Conservation (phyloP, 108 stramenopile genomes). For the Cyclotella choctawhatcheeana region DNA sequence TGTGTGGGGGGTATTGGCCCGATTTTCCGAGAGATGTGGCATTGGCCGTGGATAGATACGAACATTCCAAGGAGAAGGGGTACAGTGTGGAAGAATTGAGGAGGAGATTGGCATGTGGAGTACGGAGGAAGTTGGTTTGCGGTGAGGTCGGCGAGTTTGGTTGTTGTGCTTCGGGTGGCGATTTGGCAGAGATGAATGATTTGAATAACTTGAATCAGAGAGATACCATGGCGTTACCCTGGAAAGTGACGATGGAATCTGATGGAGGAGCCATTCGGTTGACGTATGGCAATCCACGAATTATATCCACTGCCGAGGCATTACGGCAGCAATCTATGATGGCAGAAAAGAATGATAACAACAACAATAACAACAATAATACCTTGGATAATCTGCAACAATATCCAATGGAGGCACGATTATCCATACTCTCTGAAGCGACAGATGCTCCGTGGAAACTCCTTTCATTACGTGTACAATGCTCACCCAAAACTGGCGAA, state of each 20-base stretch:
- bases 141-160: conserved; percentile 75
- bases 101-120: conserved; percentile 75
- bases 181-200: background rate
- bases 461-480: conserved; percentile 70
- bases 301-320: conserved; percentile 40
- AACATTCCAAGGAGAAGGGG: conserved; percentile 56
- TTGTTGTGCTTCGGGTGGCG: background rate
- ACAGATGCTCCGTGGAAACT: conserved; percentile 73
- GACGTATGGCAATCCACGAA: conserved; percentile 70
- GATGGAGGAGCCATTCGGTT: conserved; percentile 62
- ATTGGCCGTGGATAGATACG: conserved; percentile 71
- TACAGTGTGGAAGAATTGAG: conserved; percentile 59
- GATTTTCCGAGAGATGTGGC: conserved; percentile 78
- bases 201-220: background rate
- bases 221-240: conserved; percentile 31
- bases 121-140: conserved; percentile 72
- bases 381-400: conserved; percentile 20
- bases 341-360: conserved; percentile 14
- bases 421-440: conserved; percentile 72
- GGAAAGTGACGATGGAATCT: conserved; percentile 46
- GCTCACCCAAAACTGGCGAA: conserved; percentile 85
- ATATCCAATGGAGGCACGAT: conserved; percentile 83
- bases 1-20: conserved; percentile 56
- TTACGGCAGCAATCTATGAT: conserved; percentile 28
- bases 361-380: conserved; percentile 13